These are phyloP conservation scores for Mortierella sp. DNA, from an alignment of 371 early-diverging fungal genomes.

Conservation along the genomic window DNA sequence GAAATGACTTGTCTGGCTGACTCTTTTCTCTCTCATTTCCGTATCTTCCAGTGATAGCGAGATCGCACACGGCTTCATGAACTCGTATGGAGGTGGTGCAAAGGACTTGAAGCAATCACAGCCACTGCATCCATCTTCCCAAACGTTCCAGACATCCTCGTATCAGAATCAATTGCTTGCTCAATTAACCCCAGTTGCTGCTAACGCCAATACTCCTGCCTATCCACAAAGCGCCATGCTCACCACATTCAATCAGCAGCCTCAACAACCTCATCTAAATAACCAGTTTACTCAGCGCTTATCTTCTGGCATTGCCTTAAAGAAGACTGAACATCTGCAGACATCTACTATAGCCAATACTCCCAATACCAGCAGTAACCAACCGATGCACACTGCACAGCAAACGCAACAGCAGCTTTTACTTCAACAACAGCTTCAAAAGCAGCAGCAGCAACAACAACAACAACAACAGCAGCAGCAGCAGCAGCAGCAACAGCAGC, in stretches of 20 bases:
- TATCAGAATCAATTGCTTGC: slow-evolving; percentile 9
- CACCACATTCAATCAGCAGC: slow-evolving; percentile 41
- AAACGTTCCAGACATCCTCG: slow-evolving; percentile 10
- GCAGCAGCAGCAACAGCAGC: slow-evolving; percentile 40
- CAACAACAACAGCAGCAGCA: slow-evolving; percentile 38
- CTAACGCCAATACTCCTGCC: slow-evolving; percentile 15
- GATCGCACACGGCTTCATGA: slow-evolving; percentile 26
- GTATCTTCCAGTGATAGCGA: background rate
- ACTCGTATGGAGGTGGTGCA: slow-evolving; percentile 32
- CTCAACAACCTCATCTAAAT: slow-evolving; percentile 48
- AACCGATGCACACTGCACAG: slow-evolving; percentile 32
- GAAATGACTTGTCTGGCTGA: background rate
- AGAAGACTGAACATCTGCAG: slow-evolving; percentile 35
- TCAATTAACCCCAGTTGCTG: slow-evolving; percentile 18
- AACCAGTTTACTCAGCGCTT: slow-evolving; percentile 47
- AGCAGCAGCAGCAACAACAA: slow-evolving; percentile 29
- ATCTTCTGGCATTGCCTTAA: slow-evolving; percentile 21
- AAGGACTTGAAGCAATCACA: slow-evolving; percentile 30
- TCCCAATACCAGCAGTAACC: slow-evolving; percentile 12
- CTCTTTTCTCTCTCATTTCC: background rate
- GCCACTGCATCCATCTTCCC: slow-evolving; percentile 25
- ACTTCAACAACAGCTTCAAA: slow-evolving; percentile 22
- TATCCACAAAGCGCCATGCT: slow-evolving; percentile 43
- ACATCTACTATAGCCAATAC: slow-evolving; percentile 18
- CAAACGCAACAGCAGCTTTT: slow-evolving; percentile 33